Percentiles rank a stretch among this genome's conserved stretches.
phyloP scores from a whole-genome alignment of 306 rosid species.

The Malus sylvestris region DNA sequence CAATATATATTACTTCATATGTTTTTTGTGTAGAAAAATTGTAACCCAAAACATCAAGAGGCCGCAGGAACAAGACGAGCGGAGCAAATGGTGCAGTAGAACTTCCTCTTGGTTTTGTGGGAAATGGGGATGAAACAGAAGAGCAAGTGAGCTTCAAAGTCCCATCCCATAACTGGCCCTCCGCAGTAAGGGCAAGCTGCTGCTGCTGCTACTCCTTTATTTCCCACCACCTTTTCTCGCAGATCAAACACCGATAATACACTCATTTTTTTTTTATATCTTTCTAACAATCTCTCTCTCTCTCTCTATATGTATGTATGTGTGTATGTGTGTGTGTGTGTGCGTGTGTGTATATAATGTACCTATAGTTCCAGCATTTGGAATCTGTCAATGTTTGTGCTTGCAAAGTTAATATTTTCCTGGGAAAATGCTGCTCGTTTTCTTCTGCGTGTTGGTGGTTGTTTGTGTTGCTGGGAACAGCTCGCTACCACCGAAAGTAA shows the following conservation, averaged over 20 bases:
- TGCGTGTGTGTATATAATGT: no score
- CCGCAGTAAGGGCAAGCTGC: slow-evolving; percentile 31
- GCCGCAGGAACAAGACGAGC: slow-evolving; percentile 10
- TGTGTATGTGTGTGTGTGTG: no score
- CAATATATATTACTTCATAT: no score
- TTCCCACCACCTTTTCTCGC: slow-evolving; percentile 16
- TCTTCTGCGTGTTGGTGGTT: no score
- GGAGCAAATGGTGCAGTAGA: slow-evolving; percentile 22
- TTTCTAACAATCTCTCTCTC: not conserved
- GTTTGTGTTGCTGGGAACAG: no score
- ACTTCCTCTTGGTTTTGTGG: slow-evolving; percentile 30
- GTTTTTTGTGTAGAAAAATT: no score
- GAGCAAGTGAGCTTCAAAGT: slow-evolving; percentile 14
- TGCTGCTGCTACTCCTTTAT: slow-evolving; percentile 5
- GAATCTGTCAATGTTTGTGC: no score
- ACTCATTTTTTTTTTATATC: slow-evolving; percentile 2
- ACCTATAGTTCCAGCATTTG: no score
- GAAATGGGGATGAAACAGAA: slow-evolving; percentile 25
- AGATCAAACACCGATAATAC: slow-evolving; percentile 23
- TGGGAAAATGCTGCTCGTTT: no score
- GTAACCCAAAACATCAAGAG: not conserved
- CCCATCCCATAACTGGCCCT: slow-evolving; percentile 33
- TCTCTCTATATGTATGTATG: no score
- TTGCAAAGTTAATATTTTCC: no score
- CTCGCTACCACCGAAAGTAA: no score